Evolutionary conservation across 169 alveolate species (phyloP), one percentile per base, ranked within the genome.

Genomic region (Plasmodium coatneyi): DNA sequence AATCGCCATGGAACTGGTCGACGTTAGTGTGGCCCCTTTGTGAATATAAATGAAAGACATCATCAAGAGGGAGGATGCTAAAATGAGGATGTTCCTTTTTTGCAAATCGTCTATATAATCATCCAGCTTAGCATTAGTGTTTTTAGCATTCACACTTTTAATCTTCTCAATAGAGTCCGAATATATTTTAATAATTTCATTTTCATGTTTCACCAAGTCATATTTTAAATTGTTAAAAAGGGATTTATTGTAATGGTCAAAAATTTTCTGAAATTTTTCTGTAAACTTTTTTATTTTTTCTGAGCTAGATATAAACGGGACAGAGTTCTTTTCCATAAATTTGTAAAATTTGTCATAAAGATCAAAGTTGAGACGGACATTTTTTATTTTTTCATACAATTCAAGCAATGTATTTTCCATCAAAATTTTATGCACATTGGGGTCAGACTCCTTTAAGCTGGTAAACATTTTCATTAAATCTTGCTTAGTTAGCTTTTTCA

Each of bases 41-140:
- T 91, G 95, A 72, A 91, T 91, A 25, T 91, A 91, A 43, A 91
- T 91, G 83, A 91, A 91, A 52, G 95, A 91, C 95, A 91, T 91
- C 41, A 91, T 34, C 43, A 91, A 74, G 14, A 91, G 66, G 16
- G 66, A 52, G n/a, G 95, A 91, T 22, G 92, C 49, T 14, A 91
- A 25, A 6, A 91, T 91, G 76, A 91, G 84, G 32, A 91, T 54
- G 41, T 91, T 91, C 74, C 95, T 91, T 91, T 78, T 46, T 34
- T 91, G 71, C 39, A 91, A 34, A 28, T 91, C 95, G 60, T 91
- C 95, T 80, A 91, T 91, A 71, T 91, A 91, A 71, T 91, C 92
- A 66, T 71, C 54, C 56, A 91, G 56, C 43, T 91, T 91, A 41
- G 95, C 86, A 80, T 49, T 91, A 32, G 36, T 6, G 70, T 91